These are phyloP conservation scores for Didymella glomerata DNA, from an alignment of 2,329 filamentous ascomycete species.

Conservation along the genomic window DNA sequence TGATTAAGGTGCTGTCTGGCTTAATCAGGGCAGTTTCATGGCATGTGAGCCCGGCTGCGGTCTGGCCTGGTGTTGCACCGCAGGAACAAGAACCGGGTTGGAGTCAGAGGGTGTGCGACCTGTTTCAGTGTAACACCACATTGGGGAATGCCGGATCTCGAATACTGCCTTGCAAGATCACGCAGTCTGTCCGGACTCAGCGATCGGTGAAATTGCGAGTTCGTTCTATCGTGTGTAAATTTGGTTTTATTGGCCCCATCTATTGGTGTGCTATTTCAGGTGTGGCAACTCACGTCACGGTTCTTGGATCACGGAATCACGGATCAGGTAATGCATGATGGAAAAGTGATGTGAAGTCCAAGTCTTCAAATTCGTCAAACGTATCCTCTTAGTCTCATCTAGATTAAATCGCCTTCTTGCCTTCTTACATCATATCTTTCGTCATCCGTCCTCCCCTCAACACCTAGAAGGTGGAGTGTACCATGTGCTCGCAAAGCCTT, in stretches of 20 bases:
- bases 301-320: slow-evolving; percentile 8
- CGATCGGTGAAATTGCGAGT: background rate
- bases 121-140: slow-evolving; percentile 26
- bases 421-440: slow-evolving; percentile 19
- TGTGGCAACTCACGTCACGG: slow-evolving; percentile 23
- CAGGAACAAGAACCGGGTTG: slow-evolving; percentile 20
- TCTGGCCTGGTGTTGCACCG: slow-evolving; percentile 15
- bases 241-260: slow-evolving; percentile 2
- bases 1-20: slow-evolving; percentile 19
- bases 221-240: background rate
- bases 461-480: slow-evolving; percentile 35
- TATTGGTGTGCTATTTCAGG: slow-evolving; percentile 11
- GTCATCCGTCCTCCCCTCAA: slow-evolving; percentile 29
- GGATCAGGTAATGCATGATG: slow-evolving; percentile 18
- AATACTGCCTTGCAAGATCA: slow-evolving; percentile 1
- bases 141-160: slow-evolving; percentile 6
- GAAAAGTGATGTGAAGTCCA: slow-evolving; percentile 25
- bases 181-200: background rate
- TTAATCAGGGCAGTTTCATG: background rate
- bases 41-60: slow-evolving; percentile 11
- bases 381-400: slow-evolving; percentile 2
- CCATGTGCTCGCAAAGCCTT: slow-evolving; percentile 21
- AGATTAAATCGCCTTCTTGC: slow-evolving; percentile 14
- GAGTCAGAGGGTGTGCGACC: slow-evolving; percentile 25
- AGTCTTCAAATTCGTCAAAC: slow-evolving; percentile 20